Conservation (phyloP, 495 filamentous ascomycete genomes). For the Talaromyces adpressus region DNA sequence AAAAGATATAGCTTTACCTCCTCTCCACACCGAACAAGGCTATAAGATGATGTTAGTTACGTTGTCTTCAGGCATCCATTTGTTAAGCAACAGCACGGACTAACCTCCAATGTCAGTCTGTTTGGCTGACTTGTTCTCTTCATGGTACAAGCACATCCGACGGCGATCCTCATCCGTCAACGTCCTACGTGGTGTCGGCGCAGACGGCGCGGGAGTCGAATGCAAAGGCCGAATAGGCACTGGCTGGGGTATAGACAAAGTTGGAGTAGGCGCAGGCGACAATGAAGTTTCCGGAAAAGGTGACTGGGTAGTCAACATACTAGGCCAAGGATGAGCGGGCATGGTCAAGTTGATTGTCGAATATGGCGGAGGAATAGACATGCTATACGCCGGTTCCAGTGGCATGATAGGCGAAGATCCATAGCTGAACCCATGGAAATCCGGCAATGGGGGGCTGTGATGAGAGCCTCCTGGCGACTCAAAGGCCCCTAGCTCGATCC, state of each 20-base stretch:
- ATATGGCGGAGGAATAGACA: constrained; percentile 41
- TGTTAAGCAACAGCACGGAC: constrained; percentile 14
- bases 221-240: constrained; percentile 9
- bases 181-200: constrained; percentile 72
- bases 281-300: constrained; percentile 34
- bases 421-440: constrained; percentile 38
- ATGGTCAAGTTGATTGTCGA: constrained; percentile 53
- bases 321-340: constrained; percentile 65
- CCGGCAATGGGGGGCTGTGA: constrained; percentile 36
- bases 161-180: constrained; percentile 88
- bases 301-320: constrained; percentile 56
- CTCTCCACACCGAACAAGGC: constrained; percentile 94
- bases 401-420: constrained; percentile 27
- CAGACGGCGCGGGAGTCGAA: constrained; percentile 33
- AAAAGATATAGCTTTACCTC: constrained; percentile 58
- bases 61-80: neutral
- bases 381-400: constrained; percentile 33
- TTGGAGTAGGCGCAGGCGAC: constrained; percentile 8
- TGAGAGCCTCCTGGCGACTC: constrained; percentile 28
- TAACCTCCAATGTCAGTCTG: constrained; percentile 96
- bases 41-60: constrained; percentile 20
- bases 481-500: constrained; percentile 43
- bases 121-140: constrained; percentile 90
- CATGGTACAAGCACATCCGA: constrained; percentile 91
- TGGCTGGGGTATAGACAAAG: constrained; percentile 10